Evolutionary conservation across 129 eudicot species (phyloP), one percentile per base, ranked within the genome.

Genomic region (Centella asiatica): DNA sequence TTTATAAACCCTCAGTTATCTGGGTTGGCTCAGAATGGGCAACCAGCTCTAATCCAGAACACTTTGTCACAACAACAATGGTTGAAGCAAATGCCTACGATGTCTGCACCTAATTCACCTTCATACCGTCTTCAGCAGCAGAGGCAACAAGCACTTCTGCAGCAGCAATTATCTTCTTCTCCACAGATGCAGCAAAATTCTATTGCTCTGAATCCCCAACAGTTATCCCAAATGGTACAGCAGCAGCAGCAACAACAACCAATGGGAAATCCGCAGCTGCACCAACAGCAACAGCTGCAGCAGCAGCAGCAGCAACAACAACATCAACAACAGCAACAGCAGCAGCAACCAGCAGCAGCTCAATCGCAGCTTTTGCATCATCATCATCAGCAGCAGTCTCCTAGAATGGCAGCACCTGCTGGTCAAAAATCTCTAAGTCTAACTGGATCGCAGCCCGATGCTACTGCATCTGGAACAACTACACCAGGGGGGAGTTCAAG

Each of bases 401-500:
- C 95, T 6, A 82, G 87, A 53, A 69, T 79, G 63, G 89, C 69
- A 44, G 88, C 71, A 28, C 87, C 95, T 4, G 74, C 83, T 5
- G 89, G 94, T 63, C 97, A 90, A 68, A 86, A 81, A 59, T 76
- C 97, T 22, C 40, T 86, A 14, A 90, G 97, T 80, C 76, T 90
- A 72, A 83, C 95, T 10, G 97, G 95, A 69, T 84, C 95, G 23
- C 95, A 90, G 66, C 97, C 97, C 14, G 97, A 86, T 79, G 94
- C 90, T 48, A 86, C 97, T 67, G 94, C 76, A 55, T 90, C 97
- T 4, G 95, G 95, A 45, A 69, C 94, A 22, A 86, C 97, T 51
- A 86, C 97, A 11, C 93, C 97, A 5, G 97, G 95, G 51, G 95
- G 97, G 52, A 90, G 97, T 71, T 90, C 97, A 36, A 90, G 94